Evolutionary conservation across 129 eudicot species (phyloP), one percentile per base, ranked within the genome.

Genomic region (Chrysanthemum lavandulifolium): DNA sequence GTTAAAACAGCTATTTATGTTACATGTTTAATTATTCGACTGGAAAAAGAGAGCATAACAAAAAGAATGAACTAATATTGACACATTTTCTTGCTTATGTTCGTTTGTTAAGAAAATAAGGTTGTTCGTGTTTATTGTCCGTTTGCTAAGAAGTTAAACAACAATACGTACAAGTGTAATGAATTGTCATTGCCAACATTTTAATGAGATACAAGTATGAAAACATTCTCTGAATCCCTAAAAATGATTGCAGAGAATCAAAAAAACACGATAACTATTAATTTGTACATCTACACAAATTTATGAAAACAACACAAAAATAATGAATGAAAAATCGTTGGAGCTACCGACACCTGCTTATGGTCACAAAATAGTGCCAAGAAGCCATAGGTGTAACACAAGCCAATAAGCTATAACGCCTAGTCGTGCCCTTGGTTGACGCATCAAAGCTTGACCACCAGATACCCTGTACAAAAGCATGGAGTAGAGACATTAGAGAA

Each of bases 361-460:
- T 36, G 31, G 82, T 80, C 81, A 94, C 85, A 94, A 83, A 60
- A 94, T 84, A 73, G 91, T 69, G 60, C 91, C 99, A 47, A 94
- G 84, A 74, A 93, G 74, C 96, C 96, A 93, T 66, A 93, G 29
- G 73, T 93, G 96, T 65, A 93, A 16, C 67, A 89, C 70, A 25
- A 93, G 86, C 87, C 98, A 87, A 87, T 93, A 93, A 6, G 90
- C 92, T 68, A 94, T 74, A 43, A 93, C 76, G 8, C 96, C 85
- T 14, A 94, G 81, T 79, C 99, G 84, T 66, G 93, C 99, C 58
- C 96, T 71, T 31, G 99, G 99, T 59, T 81, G 92, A 75, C 85
- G 83, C 97, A 88, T 94, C 82, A 90, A 81, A 75, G 92, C 89
- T 74, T 88, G 87, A 76, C 86, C 87, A 49, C 93, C 89, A 2